phyloP scores from a whole-genome alignment of 805 yeast species.

The Wickerhamiella qilinensis region DNA sequence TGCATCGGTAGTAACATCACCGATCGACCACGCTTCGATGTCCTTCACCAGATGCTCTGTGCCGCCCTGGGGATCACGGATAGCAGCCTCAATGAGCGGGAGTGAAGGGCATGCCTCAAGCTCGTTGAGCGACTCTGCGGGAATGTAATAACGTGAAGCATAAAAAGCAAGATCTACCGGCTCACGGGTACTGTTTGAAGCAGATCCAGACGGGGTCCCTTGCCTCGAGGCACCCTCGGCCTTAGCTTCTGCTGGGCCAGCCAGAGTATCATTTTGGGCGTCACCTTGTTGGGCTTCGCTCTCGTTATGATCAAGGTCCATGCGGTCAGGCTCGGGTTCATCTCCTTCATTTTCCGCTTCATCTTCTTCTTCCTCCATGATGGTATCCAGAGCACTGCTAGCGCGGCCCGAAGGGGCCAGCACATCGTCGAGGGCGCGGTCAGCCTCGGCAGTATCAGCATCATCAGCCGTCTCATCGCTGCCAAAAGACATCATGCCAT shows the following conservation, averaged over 20 bases:
- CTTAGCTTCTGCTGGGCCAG: not conserved
- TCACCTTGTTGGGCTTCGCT: conserved; percentile 12
- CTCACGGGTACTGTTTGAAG: not conserved
- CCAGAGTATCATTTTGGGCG: not conserved
- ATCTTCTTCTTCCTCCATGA: conserved; percentile 9
- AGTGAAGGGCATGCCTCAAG: conserved; percentile 3
- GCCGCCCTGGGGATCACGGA: conserved; percentile 10
- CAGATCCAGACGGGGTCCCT: no score
- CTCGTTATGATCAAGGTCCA: no score
- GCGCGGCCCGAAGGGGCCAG: conserved; percentile 4
- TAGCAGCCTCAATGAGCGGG: conserved; percentile 8
- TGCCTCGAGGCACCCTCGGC: no score
- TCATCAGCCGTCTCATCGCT: conserved; percentile 32
- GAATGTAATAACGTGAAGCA: not conserved
- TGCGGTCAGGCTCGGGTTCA: no score
- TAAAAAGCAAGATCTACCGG: not conserved
- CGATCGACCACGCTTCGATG: conserved; percentile 11
- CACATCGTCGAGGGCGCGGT: no score
- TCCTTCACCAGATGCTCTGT: conserved; percentile 8
- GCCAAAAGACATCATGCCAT: conserved; percentile 49
- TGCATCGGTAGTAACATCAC: conserved; percentile 3
- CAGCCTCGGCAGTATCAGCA: conserved; percentile 8
- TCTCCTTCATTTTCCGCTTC: conserved; percentile 27
- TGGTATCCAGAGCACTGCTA: conserved; percentile 1
- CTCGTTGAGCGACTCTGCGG: not conserved